Conservation (phyloP, 768 basidiomycete species). For the Tylopilus plumbeoviolaceoides region DNA sequence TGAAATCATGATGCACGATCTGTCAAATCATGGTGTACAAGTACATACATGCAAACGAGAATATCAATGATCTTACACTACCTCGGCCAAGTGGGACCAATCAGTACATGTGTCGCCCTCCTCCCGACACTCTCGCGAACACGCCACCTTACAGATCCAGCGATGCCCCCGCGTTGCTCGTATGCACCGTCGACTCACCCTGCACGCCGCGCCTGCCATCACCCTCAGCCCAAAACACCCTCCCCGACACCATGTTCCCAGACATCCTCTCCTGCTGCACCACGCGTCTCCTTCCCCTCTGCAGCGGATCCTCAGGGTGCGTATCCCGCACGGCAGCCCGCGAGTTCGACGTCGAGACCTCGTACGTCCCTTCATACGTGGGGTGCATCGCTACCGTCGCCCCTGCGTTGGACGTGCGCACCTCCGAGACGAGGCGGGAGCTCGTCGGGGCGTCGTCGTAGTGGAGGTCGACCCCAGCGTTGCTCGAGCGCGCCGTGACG, state of each 20-base stretch:
- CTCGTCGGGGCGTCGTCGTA: conserved; percentile 30
- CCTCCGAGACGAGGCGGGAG: conserved; percentile 30
- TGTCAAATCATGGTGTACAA: too few relatives aligned
- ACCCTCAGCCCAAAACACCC: conserved; percentile 14
- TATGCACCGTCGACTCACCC: conserved; percentile 11
- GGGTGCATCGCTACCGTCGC: conserved; percentile 29
- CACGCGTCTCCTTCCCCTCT: conserved; percentile 28
- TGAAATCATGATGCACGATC: too few relatives aligned
- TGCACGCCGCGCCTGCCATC: not conserved
- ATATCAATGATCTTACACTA: too few relatives aligned
- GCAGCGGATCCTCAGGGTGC: conserved; percentile 27
- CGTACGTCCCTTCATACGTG: conserved; percentile 40
- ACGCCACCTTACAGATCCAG: conserved; percentile 10
- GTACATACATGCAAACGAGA: too few relatives aligned
- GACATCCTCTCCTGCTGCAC: conserved; percentile 7
- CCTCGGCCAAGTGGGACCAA: too few relatives aligned
- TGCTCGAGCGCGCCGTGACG: conserved; percentile 33
- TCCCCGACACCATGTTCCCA: conserved; percentile 2
- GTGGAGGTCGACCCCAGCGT: conserved; percentile 26
- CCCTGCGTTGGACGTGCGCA: conserved; percentile 31
- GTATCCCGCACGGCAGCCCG: conserved; percentile 6
- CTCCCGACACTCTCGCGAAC: too few relatives aligned
- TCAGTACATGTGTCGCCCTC: too few relatives aligned
- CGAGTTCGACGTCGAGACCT: conserved; percentile 25
- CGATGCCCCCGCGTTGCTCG: conserved; percentile 21